Conservation (phyloP, 345 rosid species). For the Adansonia digitata region DNA sequence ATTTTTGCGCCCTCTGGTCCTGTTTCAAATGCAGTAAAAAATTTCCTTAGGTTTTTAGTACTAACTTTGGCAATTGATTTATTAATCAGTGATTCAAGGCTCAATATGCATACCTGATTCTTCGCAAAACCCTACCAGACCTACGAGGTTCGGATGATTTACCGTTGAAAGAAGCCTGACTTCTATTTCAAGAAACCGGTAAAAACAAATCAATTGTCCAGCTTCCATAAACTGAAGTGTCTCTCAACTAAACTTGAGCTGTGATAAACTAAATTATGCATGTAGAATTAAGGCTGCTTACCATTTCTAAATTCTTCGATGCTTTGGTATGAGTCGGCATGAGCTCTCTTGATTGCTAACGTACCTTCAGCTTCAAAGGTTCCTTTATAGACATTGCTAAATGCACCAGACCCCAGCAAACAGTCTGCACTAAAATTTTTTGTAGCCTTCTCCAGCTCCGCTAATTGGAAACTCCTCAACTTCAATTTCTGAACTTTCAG, state of each 20-base stretch:
- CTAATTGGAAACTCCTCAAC: constrained; percentile 38
- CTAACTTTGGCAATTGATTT: not conserved
- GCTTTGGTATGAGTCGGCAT: constrained; percentile 39
- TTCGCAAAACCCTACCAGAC: constrained; percentile 63
- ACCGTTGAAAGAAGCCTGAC: constrained; percentile 48
- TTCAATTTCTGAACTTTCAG: constrained; percentile 26
- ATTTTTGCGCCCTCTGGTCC: constrained; percentile 40
- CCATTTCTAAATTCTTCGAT: constrained; percentile 57
- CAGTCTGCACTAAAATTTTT: constrained; percentile 42
- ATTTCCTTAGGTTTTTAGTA: not conserved
- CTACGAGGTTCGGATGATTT: constrained; percentile 48
- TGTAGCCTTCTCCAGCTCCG: constrained; percentile 48
- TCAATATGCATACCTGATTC: constrained; percentile 32
- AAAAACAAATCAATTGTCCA: constrained; percentile 11
- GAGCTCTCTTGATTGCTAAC: constrained; percentile 57
- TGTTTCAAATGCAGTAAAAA: constrained; percentile 15
- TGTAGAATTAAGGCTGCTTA: constrained; percentile 9
- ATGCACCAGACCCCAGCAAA: constrained; percentile 53
- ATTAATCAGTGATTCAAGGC: not conserved
- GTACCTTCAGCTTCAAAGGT: constrained; percentile 30
- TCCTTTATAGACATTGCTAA: constrained; percentile 52
- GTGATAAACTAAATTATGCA: not conserved
- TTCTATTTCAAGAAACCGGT: constrained; percentile 41
- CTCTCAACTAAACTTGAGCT: not conserved
- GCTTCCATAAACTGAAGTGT: not conserved